Conservation (phyloP, 768 basidiomycete species). For the button mushroom (Agaricus bisporus) region DNA sequence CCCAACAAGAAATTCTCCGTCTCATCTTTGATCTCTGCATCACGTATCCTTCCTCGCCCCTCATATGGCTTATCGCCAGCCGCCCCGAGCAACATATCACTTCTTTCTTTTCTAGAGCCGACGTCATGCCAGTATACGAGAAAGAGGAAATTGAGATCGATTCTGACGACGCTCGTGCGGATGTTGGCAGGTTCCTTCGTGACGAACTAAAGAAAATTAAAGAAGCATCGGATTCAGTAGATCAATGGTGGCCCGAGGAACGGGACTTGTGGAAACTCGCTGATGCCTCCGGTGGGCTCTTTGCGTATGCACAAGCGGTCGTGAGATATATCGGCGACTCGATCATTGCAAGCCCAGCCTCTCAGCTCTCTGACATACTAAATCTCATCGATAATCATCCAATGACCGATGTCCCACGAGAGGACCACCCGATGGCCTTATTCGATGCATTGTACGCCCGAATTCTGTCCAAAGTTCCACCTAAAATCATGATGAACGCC, state of each 20-base stretch:
- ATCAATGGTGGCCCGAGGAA: background rate
- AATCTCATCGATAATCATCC: background rate
- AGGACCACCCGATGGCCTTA: background rate
- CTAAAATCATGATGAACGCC: background rate
- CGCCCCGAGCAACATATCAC: background rate
- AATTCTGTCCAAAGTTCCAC: background rate
- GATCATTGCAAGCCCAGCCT: background rate
- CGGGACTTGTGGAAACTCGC: background rate
- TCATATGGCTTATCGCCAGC: background rate
- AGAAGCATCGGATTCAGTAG: background rate
- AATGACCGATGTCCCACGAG: background rate
- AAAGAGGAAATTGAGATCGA: background rate
- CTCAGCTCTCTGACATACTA: background rate
- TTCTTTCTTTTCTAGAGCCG: background rate
- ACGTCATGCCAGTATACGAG: background rate
- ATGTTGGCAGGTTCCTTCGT: background rate
- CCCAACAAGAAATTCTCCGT: background rate
- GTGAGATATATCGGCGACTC: background rate
- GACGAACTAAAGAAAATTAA: background rate
- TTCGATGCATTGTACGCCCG: constrained; percentile 7
- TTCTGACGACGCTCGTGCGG: background rate
- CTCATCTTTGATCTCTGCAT: background rate
- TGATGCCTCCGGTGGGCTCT: background rate
- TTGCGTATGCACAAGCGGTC: background rate
- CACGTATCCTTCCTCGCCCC: background rate